Conservation (phyloP, 108 stramenopile species). For the Cyclostephanos invisitatus region DNA sequence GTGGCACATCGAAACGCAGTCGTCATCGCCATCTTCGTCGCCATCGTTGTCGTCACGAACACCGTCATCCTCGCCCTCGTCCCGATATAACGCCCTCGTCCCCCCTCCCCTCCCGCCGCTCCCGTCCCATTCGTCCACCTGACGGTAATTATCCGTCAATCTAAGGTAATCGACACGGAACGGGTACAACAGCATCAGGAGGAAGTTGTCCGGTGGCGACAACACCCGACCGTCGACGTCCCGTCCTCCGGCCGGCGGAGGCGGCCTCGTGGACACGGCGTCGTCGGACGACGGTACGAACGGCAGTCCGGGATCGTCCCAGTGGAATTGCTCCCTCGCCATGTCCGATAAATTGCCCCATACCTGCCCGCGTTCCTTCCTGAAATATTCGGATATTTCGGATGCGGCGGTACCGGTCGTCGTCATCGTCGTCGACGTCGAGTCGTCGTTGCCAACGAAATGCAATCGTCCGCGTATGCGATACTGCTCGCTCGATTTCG, state of each 20-base stretch:
- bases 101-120: neutral
- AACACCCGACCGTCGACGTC: conserved; percentile 73
- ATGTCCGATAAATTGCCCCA: conserved; percentile 82
- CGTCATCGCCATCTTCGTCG: neutral
- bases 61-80: neutral
- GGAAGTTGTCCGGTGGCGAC: conserved; percentile 73
- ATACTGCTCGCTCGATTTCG: conserved; percentile 86
- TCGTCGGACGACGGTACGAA: neutral
- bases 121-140: conserved; percentile 57
- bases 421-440: conserved; percentile 5
- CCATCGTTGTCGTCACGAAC: neutral
- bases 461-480: conserved; percentile 69
- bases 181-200: conserved; percentile 81
- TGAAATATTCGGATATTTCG: conserved; percentile 8
- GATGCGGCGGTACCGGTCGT: neutral
- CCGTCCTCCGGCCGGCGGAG: conserved; percentile 62
- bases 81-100: too few relatives aligned
- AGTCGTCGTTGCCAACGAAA: conserved; percentile 67
- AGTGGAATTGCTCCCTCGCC: conserved; percentile 82
- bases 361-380: conserved; percentile 61
- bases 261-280: neutral
- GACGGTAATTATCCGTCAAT: conserved; percentile 80
- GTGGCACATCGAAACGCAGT: neutral
- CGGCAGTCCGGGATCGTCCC: conserved; percentile 51
- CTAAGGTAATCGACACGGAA: conserved; percentile 73